Conservation (phyloP, 78 protist species). For the Anaeramoeba flamelloides region DNA sequence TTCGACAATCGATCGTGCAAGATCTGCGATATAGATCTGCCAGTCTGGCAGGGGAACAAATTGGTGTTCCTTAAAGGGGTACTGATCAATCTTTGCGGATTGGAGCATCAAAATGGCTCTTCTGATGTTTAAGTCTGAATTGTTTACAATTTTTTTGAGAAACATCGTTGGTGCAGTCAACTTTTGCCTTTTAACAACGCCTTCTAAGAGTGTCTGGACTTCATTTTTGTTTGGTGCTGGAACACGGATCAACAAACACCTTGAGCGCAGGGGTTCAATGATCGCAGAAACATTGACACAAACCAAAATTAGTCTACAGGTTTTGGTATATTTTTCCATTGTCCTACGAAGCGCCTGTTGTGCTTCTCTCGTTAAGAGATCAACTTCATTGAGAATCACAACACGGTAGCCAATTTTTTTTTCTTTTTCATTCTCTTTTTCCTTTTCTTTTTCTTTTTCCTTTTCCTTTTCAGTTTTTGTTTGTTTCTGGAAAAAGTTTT, state of each 20-base stretch:
- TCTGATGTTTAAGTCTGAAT: constrained; percentile 59
- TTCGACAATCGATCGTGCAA: constrained; percentile 30
- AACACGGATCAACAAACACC: constrained; percentile 78
- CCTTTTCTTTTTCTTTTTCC: too few relatives aligned
- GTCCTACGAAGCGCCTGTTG: constrained; percentile 95
- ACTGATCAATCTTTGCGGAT: constrained; percentile 36
- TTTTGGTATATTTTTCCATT: constrained; percentile 73
- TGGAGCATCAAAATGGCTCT: constrained; percentile 70
- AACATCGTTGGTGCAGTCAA: too few relatives aligned
- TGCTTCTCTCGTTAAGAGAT: constrained; percentile 56
- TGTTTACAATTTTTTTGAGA: constrained; percentile 17
- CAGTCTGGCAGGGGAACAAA: constrained; percentile 55
- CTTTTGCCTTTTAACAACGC: too few relatives aligned
- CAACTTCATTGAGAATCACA: constrained; percentile 77
- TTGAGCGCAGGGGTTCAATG: constrained; percentile 70
- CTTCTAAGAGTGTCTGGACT: too few relatives aligned
- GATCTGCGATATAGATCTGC: constrained; percentile 44
- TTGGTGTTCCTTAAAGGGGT: constrained; percentile 27
- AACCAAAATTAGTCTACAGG: constrained; percentile 44
- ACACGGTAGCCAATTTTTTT: too few relatives aligned
- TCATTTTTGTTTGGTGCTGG: constrained; percentile 60
- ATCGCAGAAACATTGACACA: constrained; percentile 43
- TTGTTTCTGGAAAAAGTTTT: too few relatives aligned
- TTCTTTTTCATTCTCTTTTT: too few relatives aligned
- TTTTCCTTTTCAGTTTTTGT: too few relatives aligned